Evolutionary conservation across 805 yeast species (phyloP), one percentile per base, ranked within the genome.

Genomic region (Hermanozyma aechmeae): DNA sequence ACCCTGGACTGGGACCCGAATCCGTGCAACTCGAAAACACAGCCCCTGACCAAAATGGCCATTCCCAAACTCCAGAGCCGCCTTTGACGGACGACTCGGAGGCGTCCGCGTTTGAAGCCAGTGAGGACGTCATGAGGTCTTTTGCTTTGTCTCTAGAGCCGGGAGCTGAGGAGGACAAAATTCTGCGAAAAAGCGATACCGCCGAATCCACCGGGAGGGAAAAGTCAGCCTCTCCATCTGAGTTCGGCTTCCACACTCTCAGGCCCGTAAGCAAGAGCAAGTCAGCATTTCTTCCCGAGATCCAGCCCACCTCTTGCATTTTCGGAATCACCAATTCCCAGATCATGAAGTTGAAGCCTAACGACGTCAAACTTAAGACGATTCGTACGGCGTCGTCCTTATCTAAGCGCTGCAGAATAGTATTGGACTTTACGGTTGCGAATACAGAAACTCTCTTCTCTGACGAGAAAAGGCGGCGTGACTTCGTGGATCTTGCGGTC

Each of bases 291-390:
- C 29, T 58, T 17, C 58, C 64, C 4, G 51, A 45, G 28, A 45
- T 58, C 16, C 46, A 33, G 15, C 58, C 63, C 3, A 48, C 45
- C 24, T 53, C 54, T 26, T 58, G 63, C 4, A 58, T 60, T 20
- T 51, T 56, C 29, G 67, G 67, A 3, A 43, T 59, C 20, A 45
- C 54, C 3, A 57, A 53, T 31, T 40, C 46, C 27, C 65, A 59
- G 33, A 55, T 59, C 15, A 42, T 54, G 28, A 46, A 45, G 17
- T 43, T 55, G 24, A 50, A 45, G 16, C 34, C 42, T 14, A 41
- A 49, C n/a, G 65, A 60, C 43, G 61, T 60, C 24, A 59, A 59
- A 35, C 36, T 56, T 25, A 60, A 60, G 33, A 51, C 57, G 16
- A 51, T 60, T 22, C 39, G 50, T 9, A 42, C 53, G n/a, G 51